Percentiles rank a stretch among this genome's conserved stretches.
Conservation (phyloP, 345 rosid genomes). For the Abelmoschus esculentus region DNA sequence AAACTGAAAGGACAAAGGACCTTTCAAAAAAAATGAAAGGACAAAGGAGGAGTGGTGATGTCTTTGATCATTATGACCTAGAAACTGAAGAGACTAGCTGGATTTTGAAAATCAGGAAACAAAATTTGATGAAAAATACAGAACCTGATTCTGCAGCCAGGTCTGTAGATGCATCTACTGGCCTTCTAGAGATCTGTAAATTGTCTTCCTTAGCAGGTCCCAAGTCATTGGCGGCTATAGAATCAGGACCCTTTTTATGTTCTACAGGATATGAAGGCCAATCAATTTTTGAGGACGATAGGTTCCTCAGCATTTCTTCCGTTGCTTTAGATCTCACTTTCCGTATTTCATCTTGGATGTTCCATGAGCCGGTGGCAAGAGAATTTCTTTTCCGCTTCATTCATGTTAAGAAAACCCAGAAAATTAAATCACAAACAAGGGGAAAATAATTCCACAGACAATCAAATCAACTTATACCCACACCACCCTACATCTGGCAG, state of each 20-base stretch:
- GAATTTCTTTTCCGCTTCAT: constrained; percentile 51
- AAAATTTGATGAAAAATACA: not conserved
- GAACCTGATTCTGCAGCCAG: constrained; percentile 29
- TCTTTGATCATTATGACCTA: constrained; percentile 26
- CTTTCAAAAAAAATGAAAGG: no score
- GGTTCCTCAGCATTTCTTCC: constrained; percentile 62
- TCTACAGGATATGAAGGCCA: constrained; percentile 39
- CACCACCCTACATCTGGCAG: constrained; percentile 18
- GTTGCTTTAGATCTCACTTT: constrained; percentile 88
- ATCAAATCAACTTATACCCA: constrained; percentile 24
- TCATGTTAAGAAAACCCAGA: constrained; percentile 13
- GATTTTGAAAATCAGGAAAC: not conserved
- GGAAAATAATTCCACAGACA: not conserved
- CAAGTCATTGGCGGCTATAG: constrained; percentile 15
- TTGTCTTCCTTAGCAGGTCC: constrained; percentile 24
- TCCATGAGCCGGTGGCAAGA: constrained; percentile 58
- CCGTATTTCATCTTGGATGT: constrained; percentile 75
- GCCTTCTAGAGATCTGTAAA: constrained; percentile 14
- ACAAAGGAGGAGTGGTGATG: not conserved
- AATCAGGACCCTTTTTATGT: constrained; percentile 24
- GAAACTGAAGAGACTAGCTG: not conserved
- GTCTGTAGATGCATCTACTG: constrained; percentile 6
- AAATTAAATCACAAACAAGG: constrained; percentile 5
- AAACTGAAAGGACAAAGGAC: constrained; percentile 18
- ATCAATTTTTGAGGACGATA: constrained; percentile 34